phyloP scores from a whole-genome alignment of 352 stramenopile genomes.

The Globisporangium recalcitrans region DNA sequence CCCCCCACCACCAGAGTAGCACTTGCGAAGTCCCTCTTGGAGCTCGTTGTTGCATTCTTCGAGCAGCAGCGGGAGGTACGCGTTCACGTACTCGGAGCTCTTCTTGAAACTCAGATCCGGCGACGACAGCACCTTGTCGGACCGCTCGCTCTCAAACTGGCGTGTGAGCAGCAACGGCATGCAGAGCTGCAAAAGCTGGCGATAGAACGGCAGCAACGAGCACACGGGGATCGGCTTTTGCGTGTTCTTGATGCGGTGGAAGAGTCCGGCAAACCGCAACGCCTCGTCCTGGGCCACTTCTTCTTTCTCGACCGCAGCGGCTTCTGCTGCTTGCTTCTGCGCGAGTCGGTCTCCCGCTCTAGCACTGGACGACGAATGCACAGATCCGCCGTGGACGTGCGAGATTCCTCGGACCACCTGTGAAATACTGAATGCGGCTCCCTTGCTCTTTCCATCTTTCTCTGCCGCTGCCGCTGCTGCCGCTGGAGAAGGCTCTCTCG shows the following conservation, averaged over 20 bases:
- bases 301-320: constrained; percentile 22
- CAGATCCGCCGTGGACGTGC: constrained; percentile 33
- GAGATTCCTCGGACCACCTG: constrained; percentile 62
- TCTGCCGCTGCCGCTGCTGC: background rate
- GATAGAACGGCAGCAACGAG: constrained; percentile 80
- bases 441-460: constrained; percentile 17
- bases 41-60: constrained; percentile 84
- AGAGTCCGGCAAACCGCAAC: constrained; percentile 55
- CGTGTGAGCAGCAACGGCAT: constrained; percentile 69
- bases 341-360: background rate
- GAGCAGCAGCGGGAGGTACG: constrained; percentile 75
- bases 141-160: constrained; percentile 56
- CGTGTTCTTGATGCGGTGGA: constrained; percentile 80
- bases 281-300: constrained; percentile 48
- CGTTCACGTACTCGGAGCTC: constrained; percentile 64
- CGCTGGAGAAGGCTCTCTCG: constrained; percentile 14
- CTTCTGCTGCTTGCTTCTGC: constrained; percentile 2
- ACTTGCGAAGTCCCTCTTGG: constrained; percentile 55
- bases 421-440: constrained; percentile 43
- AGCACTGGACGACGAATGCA: constrained; percentile 8
- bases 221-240: constrained; percentile 65
- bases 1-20: constrained; percentile 31
- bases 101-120: constrained; percentile 63
- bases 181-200: constrained; percentile 67
- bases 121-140: constrained; percentile 39